phyloP scores from a whole-genome alignment of 2,329 filamentous ascomycete genomes.

The Exophiala bonariae region DNA sequence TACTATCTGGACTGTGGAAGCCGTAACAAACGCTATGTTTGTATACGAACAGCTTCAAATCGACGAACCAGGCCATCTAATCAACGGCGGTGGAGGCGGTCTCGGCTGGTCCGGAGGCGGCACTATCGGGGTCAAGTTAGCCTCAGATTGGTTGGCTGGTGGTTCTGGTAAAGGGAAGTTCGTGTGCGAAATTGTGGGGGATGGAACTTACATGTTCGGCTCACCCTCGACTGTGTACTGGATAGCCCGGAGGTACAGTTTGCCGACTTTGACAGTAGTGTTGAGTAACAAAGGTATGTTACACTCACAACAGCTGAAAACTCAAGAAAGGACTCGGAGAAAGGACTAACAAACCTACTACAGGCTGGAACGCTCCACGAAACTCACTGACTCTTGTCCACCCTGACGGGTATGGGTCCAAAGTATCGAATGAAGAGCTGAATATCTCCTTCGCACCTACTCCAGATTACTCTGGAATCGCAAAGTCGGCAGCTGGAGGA shows the following conservation, averaged over 20 bases:
- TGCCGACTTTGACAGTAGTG: conserved; percentile 66
- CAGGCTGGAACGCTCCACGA: conserved; percentile 67
- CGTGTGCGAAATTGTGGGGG: conserved; percentile 65
- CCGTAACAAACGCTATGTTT: conserved; percentile 69
- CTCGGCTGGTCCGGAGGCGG: conserved; percentile 79
- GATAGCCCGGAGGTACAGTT: conserved; percentile 66
- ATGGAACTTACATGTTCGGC: conserved; percentile 66
- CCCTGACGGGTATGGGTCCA: conserved; percentile 62
- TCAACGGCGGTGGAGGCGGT: conserved; percentile 79
- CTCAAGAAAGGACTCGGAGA: too few relatives aligned
- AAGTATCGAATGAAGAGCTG: conserved; percentile 62
- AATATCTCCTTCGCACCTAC: conserved; percentile 67
- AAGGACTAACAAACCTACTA: too few relatives aligned
- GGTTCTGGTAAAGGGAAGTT: conserved; percentile 54
- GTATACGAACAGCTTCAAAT: conserved; percentile 71
- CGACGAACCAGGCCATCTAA: conserved; percentile 50
- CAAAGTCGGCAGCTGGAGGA: conserved; percentile 64
- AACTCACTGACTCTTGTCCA: conserved; percentile 64
- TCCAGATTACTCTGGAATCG: conserved; percentile 68
- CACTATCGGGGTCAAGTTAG: conserved; percentile 74
- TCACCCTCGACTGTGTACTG: conserved; percentile 68
- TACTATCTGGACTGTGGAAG: conserved; percentile 75
- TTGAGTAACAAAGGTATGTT: conserved; percentile 61
- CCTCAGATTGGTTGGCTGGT: conserved; percentile 46
- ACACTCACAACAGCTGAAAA: too few relatives aligned